These are phyloP conservation scores for Podila epicladia DNA, from an alignment of 192 early-diverging fungal species.

Conservation along the genomic window DNA sequence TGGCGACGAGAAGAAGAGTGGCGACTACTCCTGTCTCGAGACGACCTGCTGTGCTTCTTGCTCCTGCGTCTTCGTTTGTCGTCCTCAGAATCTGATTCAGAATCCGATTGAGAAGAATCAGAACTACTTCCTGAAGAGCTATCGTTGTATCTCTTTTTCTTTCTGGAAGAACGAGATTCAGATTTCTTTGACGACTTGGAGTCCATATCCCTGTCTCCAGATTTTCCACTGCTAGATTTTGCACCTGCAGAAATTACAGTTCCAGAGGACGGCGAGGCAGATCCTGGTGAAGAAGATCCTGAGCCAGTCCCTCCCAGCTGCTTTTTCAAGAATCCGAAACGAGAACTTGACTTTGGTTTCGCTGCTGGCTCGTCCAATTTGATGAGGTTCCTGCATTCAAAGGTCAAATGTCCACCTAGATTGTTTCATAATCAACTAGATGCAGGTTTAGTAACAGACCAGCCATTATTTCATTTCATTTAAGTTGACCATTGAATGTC, in stretches of 20 bases:
- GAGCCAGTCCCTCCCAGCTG: neutral
- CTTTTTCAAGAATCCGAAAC: slow-evolving; percentile 36
- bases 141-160: neutral
- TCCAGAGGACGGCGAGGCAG: neutral
- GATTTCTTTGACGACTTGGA: neutral
- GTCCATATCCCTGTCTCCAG: too few relatives aligned
- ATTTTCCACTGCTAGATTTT: neutral
- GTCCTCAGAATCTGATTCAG: slow-evolving; percentile 1
- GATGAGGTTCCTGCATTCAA: slow-evolving; percentile 40
- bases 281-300: slow-evolving; percentile 3
- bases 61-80: neutral
- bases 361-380: slow-evolving; percentile 28
- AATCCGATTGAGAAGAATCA: neutral
- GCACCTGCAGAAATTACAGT: neutral
- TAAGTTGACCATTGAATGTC: neutral
- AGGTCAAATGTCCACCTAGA: slow-evolving; percentile 46
- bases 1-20: slow-evolving; percentile 2
- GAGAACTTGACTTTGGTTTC: slow-evolving; percentile 22
- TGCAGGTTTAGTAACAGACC: neutral
- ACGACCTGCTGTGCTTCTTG: neutral
- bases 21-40: neutral
- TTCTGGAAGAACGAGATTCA: too few relatives aligned
- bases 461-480: neutral
- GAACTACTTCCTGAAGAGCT: neutral
- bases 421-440: neutral